phyloP scores from a whole-genome alignment of 1,139 yeast species.

The Magnusiomyces ingens region DNA sequence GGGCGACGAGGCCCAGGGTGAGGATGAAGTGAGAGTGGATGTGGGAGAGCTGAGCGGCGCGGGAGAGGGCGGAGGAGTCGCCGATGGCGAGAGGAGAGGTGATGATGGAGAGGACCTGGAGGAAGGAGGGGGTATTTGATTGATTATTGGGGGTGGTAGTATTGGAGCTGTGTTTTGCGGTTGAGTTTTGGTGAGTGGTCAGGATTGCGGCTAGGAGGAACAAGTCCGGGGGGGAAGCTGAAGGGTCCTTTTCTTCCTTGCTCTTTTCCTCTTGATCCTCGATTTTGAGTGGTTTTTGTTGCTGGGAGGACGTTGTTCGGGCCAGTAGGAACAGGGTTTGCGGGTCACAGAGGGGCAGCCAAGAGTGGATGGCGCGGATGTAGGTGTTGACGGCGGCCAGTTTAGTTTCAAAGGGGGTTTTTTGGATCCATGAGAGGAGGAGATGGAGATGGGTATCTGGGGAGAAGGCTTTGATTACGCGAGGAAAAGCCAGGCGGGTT shows the following conservation, averaged over 20 bases:
- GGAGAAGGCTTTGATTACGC: neutral
- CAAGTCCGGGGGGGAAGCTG: too few relatives aligned
- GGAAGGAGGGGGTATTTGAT: neutral
- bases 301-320: neutral
- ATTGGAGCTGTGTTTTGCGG: neutral
- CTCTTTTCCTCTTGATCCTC: too few relatives aligned
- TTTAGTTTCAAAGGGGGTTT: neutral
- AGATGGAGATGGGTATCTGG: neutral
- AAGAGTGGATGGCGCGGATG: neutral
- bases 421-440: neutral
- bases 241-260: too few relatives aligned
- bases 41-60: neutral
- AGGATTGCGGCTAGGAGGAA: too few relatives aligned
- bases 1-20: conserved; percentile 13
- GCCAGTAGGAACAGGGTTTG: neutral
- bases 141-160: neutral
- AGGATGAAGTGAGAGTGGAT: conserved; percentile 8
- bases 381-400: neutral
- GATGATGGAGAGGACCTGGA: neutral
- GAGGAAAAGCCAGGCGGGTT: neutral
- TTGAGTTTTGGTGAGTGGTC: neutral
- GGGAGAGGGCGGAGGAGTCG: neutral
- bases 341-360: neutral
- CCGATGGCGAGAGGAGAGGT: neutral
- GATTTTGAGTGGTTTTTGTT: too few relatives aligned